Evolutionary conservation across 306 rosid genomes (phyloP), one percentile per base, ranked within the genome.

Genomic region (Vigna angularis): DNA sequence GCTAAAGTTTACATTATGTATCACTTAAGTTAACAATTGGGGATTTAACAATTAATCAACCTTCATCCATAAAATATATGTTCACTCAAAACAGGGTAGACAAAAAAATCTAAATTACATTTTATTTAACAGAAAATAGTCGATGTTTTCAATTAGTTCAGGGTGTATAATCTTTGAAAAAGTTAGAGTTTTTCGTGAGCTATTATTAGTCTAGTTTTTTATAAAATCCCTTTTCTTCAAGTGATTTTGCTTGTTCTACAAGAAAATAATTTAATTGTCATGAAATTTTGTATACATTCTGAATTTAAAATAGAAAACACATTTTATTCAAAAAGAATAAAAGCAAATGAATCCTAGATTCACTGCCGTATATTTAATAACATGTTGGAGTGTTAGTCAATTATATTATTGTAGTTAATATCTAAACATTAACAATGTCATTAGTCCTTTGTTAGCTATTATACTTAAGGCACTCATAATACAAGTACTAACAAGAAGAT

Each of bases 331-430:
- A 28, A 62, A 62, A 38, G 12, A 40, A 7, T 22, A 48, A 44
- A 48, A 15, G 50, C 7, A 49, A 16, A 28, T 20, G 34, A 30
- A 20, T 4, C 10, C 59, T 9, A 7, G 22, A 34, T 49, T 63
- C 72, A 63, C 22, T 49, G 22, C 53, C 40, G 4, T 14, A 63
- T 13, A 34, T 48, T 63, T 58, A 28, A 42, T 16, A 73, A 24
- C 44, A 50, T 49, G 51, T 22, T 36, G 6, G 64, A 55, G 15
- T 38, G 9, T 16, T 44, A 24, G 48, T 40, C 57, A 49, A 9
- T 3, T 57, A 78, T 64, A 59, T 18, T 66, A 42, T 8, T 7
- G 42, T 42, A 51, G 45, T 68, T 57, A 57, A 67, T 13, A 30
- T 12, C n/a, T 28, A 50, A 36, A 44, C 42, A 55, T 12, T 50